Percentiles rank a stretch among this genome's conserved stretches.
Conservation (phyloP, 306 rosid genomes). For the Castanea crenata region DNA sequence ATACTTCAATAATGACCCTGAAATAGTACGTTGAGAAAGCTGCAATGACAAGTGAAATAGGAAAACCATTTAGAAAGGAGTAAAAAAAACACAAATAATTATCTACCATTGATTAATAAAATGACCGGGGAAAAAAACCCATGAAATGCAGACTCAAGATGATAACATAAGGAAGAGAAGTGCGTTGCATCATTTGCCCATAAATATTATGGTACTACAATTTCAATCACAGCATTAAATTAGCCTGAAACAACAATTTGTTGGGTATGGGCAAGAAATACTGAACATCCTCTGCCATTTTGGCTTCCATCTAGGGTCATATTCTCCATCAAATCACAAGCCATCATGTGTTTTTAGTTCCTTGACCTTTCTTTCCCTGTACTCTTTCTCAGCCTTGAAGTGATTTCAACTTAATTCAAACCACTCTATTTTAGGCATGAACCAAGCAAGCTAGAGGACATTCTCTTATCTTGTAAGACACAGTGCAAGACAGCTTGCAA, state of each 20-base stretch:
- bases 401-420: not conserved
- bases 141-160: not conserved
- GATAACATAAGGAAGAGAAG: not conserved
- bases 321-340: not conserved
- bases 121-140: not conserved
- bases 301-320: not conserved
- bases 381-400: not conserved
- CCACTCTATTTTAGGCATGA: not conserved
- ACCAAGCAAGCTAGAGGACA: not conserved
- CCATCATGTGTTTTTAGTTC: not conserved
- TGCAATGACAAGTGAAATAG: constrained; percentile 39
- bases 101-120: constrained; percentile 1
- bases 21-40: constrained; percentile 94
- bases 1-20: constrained; percentile 92
- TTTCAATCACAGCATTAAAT: not conserved
- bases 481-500: not conserved
- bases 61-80: constrained; percentile 7
- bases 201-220: not conserved
- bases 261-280: not conserved
- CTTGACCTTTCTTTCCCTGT: not conserved
- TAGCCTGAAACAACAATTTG: not conserved
- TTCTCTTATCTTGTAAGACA: not conserved
- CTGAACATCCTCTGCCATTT: not conserved
- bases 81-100: constrained; percentile 3
- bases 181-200: not conserved